Percentiles rank a stretch among this genome's conserved stretches.
Evolutionary conservation across 352 stramenopile genomes (phyloP).

Genomic region (Globisporangium polare): DNA sequence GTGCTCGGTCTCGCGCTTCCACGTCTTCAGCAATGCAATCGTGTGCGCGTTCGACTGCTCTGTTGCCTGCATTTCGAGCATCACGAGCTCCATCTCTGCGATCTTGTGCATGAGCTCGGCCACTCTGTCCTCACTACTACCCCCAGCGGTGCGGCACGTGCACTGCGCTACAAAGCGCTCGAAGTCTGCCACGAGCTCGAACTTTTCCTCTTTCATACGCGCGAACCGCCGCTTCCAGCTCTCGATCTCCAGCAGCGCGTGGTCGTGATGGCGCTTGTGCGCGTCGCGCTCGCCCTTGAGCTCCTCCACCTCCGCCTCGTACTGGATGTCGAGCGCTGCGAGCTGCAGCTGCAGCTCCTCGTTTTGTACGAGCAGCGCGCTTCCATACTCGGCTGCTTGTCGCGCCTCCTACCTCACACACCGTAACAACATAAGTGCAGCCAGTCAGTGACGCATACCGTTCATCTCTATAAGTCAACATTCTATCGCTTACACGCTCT

Average conservation of each 20-base stretch:
- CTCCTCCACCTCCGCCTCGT: slow-evolving; percentile 62
- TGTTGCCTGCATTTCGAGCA: slow-evolving; percentile 32
- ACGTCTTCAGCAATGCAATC: slow-evolving; percentile 40
- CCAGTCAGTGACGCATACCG: neutral
- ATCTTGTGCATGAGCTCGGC: slow-evolving; percentile 28
- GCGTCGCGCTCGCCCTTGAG: slow-evolving; percentile 55
- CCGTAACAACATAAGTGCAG: slow-evolving; percentile 1
- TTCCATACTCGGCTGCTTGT: slow-evolving; percentile 74
- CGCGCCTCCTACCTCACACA: slow-evolving; percentile 48
- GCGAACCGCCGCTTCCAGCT: slow-evolving; percentile 68
- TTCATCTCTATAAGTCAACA: neutral
- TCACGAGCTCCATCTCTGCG: slow-evolving; percentile 24
- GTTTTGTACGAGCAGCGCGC: slow-evolving; percentile 71
- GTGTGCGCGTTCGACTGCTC: slow-evolving; percentile 34
- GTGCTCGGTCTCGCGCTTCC: slow-evolving; percentile 36
- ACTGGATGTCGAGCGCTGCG: slow-evolving; percentile 62
- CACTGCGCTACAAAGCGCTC: slow-evolving; percentile 48
- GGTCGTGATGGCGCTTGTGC: slow-evolving; percentile 55
- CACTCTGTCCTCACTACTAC: slow-evolving; percentile 25
- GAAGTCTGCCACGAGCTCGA: slow-evolving; percentile 45
- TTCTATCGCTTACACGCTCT: slow-evolving; percentile 30
- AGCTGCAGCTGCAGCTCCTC: slow-evolving; percentile 73
- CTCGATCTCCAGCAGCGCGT: slow-evolving; percentile 57
- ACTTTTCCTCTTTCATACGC: slow-evolving; percentile 62
- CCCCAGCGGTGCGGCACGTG: slow-evolving; percentile 23